Conservation (phyloP, 2,329 filamentous ascomycete species). For the Fusarium graminum region DNA sequence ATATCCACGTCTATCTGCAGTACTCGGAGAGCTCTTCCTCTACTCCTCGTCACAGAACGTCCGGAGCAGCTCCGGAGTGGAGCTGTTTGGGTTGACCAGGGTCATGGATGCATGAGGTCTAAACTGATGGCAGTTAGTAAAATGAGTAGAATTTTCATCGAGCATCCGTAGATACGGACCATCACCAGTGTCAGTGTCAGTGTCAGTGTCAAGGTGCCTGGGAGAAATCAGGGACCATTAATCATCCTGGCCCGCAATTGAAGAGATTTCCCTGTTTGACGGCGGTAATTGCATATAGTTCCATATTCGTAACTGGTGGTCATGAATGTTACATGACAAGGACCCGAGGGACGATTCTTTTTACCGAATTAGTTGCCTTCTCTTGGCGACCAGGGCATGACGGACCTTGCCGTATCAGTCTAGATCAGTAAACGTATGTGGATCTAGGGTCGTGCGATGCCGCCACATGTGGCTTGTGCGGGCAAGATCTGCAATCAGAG, state of each 20-base stretch:
- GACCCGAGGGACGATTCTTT: background rate
- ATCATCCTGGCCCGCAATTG: conserved; percentile 11
- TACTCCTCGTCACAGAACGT: background rate
- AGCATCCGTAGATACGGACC: background rate
- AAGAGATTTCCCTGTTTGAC: conserved; percentile 10
- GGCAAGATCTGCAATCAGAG: conserved; percentile 23
- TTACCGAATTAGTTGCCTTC: background rate
- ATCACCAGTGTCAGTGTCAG: background rate
- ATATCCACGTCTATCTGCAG: background rate
- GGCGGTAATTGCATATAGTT: background rate
- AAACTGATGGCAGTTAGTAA: conserved; percentile 6
- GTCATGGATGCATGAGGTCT: conserved; percentile 3
- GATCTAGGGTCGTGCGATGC: background rate
- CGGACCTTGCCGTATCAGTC: background rate
- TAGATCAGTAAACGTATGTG: background rate
- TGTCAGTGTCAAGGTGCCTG: background rate
- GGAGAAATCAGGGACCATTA: background rate
- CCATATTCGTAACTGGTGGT: background rate
- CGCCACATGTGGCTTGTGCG: conserved; percentile 34
- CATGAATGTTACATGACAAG: background rate
- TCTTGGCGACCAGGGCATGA: background rate
- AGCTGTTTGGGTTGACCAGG: conserved; percentile 4
- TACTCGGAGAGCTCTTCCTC: background rate
- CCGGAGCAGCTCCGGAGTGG: conserved; percentile 21
- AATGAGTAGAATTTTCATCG: conserved; percentile 7